Evolutionary conservation across 345 rosid species (phyloP).

Genomic region (Salix suchowensis): DNA sequence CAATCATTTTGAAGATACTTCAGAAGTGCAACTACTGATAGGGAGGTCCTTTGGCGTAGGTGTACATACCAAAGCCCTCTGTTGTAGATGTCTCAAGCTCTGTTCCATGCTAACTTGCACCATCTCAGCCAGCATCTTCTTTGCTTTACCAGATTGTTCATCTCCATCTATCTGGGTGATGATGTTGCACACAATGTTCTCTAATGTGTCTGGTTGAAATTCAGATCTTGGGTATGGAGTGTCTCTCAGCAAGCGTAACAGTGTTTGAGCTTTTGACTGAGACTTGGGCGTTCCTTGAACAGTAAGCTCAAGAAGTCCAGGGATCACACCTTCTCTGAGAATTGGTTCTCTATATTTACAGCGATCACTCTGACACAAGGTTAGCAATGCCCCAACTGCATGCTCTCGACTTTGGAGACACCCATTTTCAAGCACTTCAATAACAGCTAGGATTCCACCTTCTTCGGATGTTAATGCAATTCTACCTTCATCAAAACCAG

Average conservation of each 20-base stretch:
- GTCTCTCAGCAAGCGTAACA: slow-evolving; percentile 70
- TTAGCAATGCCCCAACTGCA: slow-evolving; percentile 72
- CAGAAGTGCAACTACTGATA: slow-evolving; percentile 43
- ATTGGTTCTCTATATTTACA: slow-evolving; percentile 87
- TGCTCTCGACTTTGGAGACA: slow-evolving; percentile 77
- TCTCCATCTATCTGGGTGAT: slow-evolving; percentile 87
- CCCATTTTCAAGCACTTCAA: slow-evolving; percentile 89
- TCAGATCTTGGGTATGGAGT: slow-evolving; percentile 65
- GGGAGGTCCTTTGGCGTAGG: slow-evolving; percentile 64
- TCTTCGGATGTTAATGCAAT: slow-evolving; percentile 53
- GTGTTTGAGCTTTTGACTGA: slow-evolving; percentile 66
- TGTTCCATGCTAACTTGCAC: slow-evolving; percentile 98
- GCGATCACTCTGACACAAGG: slow-evolving; percentile 78
- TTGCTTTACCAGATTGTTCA: slow-evolving; percentile 86
- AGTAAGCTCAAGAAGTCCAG: slow-evolving; percentile 91
- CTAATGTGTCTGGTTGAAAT: slow-evolving; percentile 70
- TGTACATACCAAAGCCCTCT: slow-evolving; percentile 76
- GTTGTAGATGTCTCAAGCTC: slow-evolving; percentile 90
- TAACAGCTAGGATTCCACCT: slow-evolving; percentile 79
- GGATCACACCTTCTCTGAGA: slow-evolving; percentile 92
- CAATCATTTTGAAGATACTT: slow-evolving; percentile 47
- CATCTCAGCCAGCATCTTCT: slow-evolving; percentile 96
- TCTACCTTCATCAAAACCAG: slow-evolving; percentile 72
- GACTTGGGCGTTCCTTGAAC: slow-evolving; percentile 92
- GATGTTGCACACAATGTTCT: slow-evolving; percentile 83